phyloP scores from a whole-genome alignment of 768 basidiomycete species.

The Boletus rex-veris region DNA sequence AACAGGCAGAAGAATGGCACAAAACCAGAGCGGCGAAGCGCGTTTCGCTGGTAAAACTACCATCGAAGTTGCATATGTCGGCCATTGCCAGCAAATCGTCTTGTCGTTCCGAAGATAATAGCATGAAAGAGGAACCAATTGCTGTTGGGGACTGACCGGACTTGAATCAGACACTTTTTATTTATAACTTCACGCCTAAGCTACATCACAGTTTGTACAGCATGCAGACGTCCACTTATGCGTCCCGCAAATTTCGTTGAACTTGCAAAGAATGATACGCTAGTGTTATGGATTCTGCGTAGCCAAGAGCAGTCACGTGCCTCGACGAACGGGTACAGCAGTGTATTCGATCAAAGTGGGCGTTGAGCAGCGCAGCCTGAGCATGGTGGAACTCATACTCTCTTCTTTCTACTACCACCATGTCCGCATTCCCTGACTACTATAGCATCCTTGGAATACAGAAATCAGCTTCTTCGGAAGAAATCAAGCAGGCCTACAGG shows the following conservation, averaged over 20 bases:
- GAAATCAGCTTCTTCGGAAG: conserved; percentile 60
- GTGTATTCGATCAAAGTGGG: conserved; percentile 3
- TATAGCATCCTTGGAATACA: conserved; percentile 59
- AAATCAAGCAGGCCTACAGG: conserved; percentile 75
- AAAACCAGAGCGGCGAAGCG: conserved; percentile 81
- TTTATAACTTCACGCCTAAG: not conserved
- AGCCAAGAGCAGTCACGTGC: too few species aligned
- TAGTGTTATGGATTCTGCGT: too few species aligned
- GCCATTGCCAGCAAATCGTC: conserved; percentile 18
- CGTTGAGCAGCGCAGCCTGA: conserved; percentile 10
- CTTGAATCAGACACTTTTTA: not conserved
- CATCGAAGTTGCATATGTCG: conserved; percentile 45
- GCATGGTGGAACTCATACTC: conserved; percentile 9
- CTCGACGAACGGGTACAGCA: not conserved
- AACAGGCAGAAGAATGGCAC: conserved; percentile 87
- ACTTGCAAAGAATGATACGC: too few species aligned
- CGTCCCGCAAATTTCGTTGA: too few species aligned
- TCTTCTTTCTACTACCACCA: conserved; percentile 32
- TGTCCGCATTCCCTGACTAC: conserved; percentile 81
- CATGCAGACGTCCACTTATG: conserved; percentile 1
- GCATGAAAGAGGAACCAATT: conserved; percentile 8
- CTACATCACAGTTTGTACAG: conserved; percentile 1
- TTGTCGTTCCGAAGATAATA: not conserved
- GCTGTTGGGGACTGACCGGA: conserved; percentile 3
- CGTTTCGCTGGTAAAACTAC: conserved; percentile 75